A percentile compares a stretch with the other conserved stretches of the same genome.
phyloP scores from a whole-genome alignment of 2,329 filamentous ascomycete genomes.

The Pseudocercospora macadamiae region DNA sequence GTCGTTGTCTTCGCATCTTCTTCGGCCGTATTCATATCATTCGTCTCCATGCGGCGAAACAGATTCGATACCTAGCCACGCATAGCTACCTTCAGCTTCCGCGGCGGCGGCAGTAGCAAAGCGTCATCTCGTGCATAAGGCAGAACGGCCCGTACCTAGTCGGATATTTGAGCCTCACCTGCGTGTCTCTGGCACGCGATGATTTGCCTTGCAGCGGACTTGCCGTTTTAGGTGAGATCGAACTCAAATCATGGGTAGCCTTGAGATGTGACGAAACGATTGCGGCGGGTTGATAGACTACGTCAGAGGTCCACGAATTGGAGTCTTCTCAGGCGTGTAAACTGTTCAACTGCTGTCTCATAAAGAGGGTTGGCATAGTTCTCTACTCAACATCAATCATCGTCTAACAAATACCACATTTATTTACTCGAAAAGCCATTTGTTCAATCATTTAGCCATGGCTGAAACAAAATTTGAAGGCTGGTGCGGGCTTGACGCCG shows the following conservation, averaged over 20 bases:
- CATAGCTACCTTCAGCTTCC: not conserved
- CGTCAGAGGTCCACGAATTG: not conserved
- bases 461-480: constrained; percentile 57
- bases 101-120: not conserved
- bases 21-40: not conserved
- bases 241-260: not conserved
- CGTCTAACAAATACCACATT: not conserved
- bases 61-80: too few relatives aligned
- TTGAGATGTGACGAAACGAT: not conserved
- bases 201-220: not conserved
- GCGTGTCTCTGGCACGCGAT: not conserved
- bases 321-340: too few relatives aligned
- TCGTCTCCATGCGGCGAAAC: not conserved
- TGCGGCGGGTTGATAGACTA: not conserved
- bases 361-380: too few relatives aligned
- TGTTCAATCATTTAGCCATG: too few relatives aligned
- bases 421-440: too few relatives aligned
- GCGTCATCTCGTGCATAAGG: not conserved
- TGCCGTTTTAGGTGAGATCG: not conserved
- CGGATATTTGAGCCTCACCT: not conserved
- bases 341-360: too few relatives aligned
- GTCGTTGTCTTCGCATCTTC: too few relatives aligned
- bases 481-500: constrained; percentile 57
- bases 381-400: not conserved
- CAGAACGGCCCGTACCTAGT: not conserved